Evolutionary conservation across 305 asterid genomes (phyloP).

Genomic region (Solanum hybrid): DNA sequence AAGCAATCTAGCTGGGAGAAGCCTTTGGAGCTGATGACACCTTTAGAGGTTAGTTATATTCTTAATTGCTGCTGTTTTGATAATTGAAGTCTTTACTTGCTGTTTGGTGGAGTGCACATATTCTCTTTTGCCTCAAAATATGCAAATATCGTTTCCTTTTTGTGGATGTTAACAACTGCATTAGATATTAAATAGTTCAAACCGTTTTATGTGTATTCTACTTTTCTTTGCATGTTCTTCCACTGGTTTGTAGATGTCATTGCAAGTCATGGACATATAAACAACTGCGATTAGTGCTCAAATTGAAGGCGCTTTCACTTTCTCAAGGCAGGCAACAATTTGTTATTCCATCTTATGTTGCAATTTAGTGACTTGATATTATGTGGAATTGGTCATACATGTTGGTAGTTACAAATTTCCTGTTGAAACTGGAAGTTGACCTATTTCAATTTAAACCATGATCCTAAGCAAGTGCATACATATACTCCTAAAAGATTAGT

Average conservation of each 20-base stretch:
- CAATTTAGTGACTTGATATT: constrained; percentile 28
- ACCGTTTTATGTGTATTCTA: constrained; percentile 46
- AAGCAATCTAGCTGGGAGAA: constrained; percentile 98
- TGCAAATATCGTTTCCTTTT: constrained; percentile 21
- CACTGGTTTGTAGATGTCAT: constrained; percentile 88
- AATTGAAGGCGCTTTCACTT: constrained; percentile 80
- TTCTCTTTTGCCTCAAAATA: constrained; percentile 22
- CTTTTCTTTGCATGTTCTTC: constrained; percentile 79
- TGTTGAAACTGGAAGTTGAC: neutral
- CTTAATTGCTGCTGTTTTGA: constrained; percentile 14
- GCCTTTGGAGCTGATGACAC: constrained; percentile 91
- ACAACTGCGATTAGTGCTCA: constrained; percentile 70
- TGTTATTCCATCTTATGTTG: constrained; percentile 41
- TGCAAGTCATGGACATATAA: constrained; percentile 73
- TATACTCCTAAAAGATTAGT: neutral
- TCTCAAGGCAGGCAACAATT: constrained; percentile 77
- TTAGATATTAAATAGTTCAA: constrained; percentile 27
- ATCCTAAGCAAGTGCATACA: neutral
- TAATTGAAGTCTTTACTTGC: constrained; percentile 4
- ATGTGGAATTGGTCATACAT: constrained; percentile 18
- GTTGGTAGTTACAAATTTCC: neutral
- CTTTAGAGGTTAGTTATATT: constrained; percentile 72
- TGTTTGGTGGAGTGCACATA: constrained; percentile 7
- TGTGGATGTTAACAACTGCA: constrained; percentile 36
- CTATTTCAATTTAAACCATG: neutral